These are phyloP conservation scores for Cicer arietinum DNA, from an alignment of 306 rosid genomes.

Conservation along the genomic window DNA sequence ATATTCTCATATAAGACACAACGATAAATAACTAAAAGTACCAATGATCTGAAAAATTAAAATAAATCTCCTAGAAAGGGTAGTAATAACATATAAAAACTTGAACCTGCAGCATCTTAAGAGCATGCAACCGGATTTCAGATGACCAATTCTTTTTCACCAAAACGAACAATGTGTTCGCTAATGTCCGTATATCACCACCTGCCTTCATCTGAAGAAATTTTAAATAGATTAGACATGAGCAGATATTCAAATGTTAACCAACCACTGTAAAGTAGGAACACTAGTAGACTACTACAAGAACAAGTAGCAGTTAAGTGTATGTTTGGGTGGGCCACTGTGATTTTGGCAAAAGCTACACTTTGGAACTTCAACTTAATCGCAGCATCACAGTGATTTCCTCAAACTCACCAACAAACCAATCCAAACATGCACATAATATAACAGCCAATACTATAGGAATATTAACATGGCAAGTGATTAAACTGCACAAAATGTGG, in stretches of 20 bases:
- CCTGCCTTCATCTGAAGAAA: slow-evolving; percentile 73
- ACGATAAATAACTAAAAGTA: slow-evolving; percentile 29
- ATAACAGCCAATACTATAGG: slow-evolving; percentile 9
- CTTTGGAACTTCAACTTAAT: too few species aligned
- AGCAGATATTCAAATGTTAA: slow-evolving; percentile 26
- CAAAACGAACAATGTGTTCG: slow-evolving; percentile 71
- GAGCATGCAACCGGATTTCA: slow-evolving; percentile 95
- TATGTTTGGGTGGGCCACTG: too few species aligned
- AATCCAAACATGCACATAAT: not conserved
- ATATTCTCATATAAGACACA: slow-evolving; percentile 31
- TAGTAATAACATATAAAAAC: slow-evolving; percentile 30
- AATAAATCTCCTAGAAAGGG: slow-evolving; percentile 29
- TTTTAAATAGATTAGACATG: slow-evolving; percentile 34
- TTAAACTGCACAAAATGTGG: slow-evolving; percentile 24
- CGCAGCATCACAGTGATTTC: too few species aligned
- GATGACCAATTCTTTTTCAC: slow-evolving; percentile 91
- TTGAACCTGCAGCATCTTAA: slow-evolving; percentile 89
- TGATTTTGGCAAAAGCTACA: too few species aligned
- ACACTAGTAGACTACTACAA: slow-evolving; percentile 13
- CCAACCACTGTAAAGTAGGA: slow-evolving; percentile 16
- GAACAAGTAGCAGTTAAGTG: not conserved
- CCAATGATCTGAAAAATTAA: slow-evolving; percentile 5
- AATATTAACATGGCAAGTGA: not conserved
- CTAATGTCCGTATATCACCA: slow-evolving; percentile 78
- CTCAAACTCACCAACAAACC: too few species aligned